Evolutionary conservation across 805 yeast species (phyloP).

Genomic region (Pichia gijzeniarum): DNA sequence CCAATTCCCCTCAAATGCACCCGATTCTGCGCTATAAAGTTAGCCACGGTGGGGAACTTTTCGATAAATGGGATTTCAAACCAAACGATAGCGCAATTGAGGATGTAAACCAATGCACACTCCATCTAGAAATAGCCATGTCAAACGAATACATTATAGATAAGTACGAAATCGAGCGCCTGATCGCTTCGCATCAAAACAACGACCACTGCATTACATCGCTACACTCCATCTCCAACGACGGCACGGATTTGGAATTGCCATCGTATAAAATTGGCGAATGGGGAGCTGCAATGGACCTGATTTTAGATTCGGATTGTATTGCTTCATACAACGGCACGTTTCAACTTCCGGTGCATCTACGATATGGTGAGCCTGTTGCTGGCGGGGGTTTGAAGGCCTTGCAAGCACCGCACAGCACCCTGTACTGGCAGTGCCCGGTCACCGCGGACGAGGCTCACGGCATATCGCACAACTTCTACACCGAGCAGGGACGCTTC

Average conservation of each 20-base stretch:
- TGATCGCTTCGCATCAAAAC: neutral
- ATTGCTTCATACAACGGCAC: constrained; percentile 9
- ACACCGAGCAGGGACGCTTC: constrained; percentile 2
- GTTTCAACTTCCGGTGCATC: constrained; percentile 29
- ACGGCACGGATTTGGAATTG: constrained; percentile 26
- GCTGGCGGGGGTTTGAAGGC: constrained; percentile 4
- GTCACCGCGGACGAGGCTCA: constrained; percentile 9
- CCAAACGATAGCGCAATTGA: constrained; percentile 8
- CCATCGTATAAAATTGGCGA: constrained; percentile 25
- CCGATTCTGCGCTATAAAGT: constrained; percentile 20
- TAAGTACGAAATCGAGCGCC: constrained; percentile 21
- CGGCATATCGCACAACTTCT: neutral
- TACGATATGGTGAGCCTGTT: constrained; percentile 26
- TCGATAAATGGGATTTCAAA: neutral
- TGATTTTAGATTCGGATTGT: constrained; percentile 16
- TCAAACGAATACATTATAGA: constrained; percentile 26
- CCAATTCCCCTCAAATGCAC: constrained; percentile 19
- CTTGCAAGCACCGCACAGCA: constrained; percentile 17
- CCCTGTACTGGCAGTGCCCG: constrained; percentile 26
- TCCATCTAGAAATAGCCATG: constrained; percentile 21
- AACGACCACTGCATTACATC: constrained; percentile 7
- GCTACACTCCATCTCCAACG: constrained; percentile 15
- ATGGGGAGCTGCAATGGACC: constrained; percentile 21
- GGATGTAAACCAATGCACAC: constrained; percentile 14
- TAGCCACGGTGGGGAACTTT: constrained; percentile 15